phyloP scores from a whole-genome alignment of 2,329 filamentous ascomycete genomes.

The Blastomyces silverae region DNA sequence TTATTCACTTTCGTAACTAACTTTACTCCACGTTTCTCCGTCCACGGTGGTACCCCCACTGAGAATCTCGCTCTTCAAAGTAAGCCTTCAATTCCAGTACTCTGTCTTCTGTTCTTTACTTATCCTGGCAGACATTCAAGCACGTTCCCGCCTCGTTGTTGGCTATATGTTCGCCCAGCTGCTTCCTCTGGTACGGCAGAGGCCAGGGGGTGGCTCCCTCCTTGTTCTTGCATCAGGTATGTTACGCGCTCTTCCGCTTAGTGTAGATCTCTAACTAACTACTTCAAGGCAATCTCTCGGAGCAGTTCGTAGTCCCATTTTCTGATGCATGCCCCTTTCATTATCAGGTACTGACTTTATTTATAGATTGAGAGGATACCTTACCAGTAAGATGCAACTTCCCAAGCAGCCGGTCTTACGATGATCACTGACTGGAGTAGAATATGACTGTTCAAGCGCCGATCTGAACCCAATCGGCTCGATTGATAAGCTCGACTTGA shows the following conservation, averaged over 20 bases:
- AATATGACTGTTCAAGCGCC: conserved; percentile 55
- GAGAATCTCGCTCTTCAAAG: conserved; percentile 33
- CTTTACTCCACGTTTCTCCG: conserved; percentile 56
- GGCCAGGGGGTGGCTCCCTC: conserved; percentile 32
- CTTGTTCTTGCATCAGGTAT: conserved; percentile 55
- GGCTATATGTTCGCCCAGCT: conserved; percentile 14
- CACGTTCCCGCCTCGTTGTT: conserved; percentile 11
- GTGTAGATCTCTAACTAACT: conserved; percentile 39
- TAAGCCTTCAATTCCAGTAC: background rate
- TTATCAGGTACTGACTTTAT: background rate
- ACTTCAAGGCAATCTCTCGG: conserved; percentile 42
- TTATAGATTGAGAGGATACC: conserved; percentile 13
- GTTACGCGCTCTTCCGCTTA: background rate
- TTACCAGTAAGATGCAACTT: background rate
- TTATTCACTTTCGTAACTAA: conserved; percentile 44
- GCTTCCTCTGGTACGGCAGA: conserved; percentile 10
- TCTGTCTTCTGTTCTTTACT: background rate
- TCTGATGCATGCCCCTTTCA: background rate
- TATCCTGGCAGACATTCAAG: conserved; percentile 11
- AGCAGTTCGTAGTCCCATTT: background rate
- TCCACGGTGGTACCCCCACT: conserved; percentile 53
- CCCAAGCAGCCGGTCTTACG: background rate
- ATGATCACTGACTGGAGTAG: conserved; percentile 49
- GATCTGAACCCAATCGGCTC: conserved; percentile 52
- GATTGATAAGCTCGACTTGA: conserved; percentile 60